Percentiles rank a stretch among this genome's conserved stretches.
Evolutionary conservation across 176 grass and related monocot genomes (phyloP).

Genomic region (Eleusine coracana): DNA sequence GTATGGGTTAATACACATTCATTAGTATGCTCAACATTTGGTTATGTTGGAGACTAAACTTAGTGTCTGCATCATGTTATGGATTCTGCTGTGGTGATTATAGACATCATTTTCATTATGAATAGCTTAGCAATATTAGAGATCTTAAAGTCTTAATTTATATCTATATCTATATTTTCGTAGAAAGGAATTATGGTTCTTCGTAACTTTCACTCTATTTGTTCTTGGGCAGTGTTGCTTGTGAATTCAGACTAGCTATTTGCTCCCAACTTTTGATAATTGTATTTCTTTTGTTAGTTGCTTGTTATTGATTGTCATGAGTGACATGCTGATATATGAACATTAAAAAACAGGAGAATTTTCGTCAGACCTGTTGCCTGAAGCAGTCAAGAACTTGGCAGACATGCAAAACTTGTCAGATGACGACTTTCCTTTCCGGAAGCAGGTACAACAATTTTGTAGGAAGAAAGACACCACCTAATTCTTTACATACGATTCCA

Average conservation of each 20-base stretch:
- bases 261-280: slow-evolving; percentile 12
- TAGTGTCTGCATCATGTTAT: slow-evolving; percentile 5
- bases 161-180: slow-evolving; percentile 27
- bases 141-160: slow-evolving; percentile 14
- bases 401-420: slow-evolving; percentile 83
- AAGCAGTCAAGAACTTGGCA: slow-evolving; percentile 73
- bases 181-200: neutral
- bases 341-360: slow-evolving; percentile 62
- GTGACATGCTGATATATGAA: slow-evolving; percentile 36
- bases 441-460: slow-evolving; percentile 57
- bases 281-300: neutral
- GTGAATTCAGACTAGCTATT: slow-evolving; percentile 4
- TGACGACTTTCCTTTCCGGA: slow-evolving; percentile 81
- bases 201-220: slow-evolving; percentile 18
- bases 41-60: neutral
- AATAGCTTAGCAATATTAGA: neutral
- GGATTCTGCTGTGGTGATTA: neutral
- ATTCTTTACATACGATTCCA: slow-evolving; percentile 5
- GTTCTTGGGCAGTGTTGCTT: neutral
- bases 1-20: slow-evolving; percentile 1
- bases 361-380: slow-evolving; percentile 69
- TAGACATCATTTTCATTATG: neutral
- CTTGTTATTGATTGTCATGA: slow-evolving; percentile 11
- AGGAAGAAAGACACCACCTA: neutral
- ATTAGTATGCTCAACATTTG: neutral